phyloP scores from a whole-genome alignment of 108 stramenopile species.

The Fragilariopsis cylindrus region DNA sequence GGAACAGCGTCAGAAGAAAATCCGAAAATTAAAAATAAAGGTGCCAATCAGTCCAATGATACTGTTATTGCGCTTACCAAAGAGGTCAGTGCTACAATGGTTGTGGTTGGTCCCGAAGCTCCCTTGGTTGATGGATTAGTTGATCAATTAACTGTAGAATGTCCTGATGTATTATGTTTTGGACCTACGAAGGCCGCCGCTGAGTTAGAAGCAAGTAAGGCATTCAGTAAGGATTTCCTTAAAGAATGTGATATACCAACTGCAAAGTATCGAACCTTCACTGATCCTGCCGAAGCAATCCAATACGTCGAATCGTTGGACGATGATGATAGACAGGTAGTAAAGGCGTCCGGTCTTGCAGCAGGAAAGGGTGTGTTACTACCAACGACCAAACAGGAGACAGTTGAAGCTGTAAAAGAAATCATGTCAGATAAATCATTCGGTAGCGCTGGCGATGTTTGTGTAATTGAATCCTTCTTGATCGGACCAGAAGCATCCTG shows the following conservation, averaged over 20 bases:
- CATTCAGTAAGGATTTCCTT: slow-evolving; percentile 99
- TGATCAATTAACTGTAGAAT: slow-evolving; percentile 78
- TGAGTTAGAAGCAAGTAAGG: slow-evolving; percentile 96
- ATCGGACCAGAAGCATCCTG: slow-evolving; percentile 97
- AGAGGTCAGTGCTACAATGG: slow-evolving; percentile 68
- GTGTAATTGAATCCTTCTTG: slow-evolving; percentile 97
- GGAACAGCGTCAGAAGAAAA: slow-evolving; percentile 75
- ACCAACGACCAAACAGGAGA: slow-evolving; percentile 88
- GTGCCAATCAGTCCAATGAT: slow-evolving; percentile 63
- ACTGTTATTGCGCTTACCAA: slow-evolving; percentile 70
- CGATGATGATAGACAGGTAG: slow-evolving; percentile 90
- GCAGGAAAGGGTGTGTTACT: slow-evolving; percentile 99
- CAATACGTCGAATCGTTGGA: slow-evolving; percentile 78
- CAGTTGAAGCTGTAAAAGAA: slow-evolving; percentile 88
- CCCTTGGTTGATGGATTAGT: slow-evolving; percentile 94
- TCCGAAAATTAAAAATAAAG: slow-evolving; percentile 69
- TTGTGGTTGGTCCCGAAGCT: slow-evolving; percentile 96
- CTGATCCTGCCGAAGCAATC: slow-evolving; percentile 77
- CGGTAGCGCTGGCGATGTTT: slow-evolving; percentile 93
- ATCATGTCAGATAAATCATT: slow-evolving; percentile 96
- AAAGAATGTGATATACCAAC: slow-evolving; percentile 92
- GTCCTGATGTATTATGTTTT: slow-evolving; percentile 88
- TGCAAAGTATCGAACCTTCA: slow-evolving; percentile 92
- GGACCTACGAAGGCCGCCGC: slow-evolving; percentile 94
- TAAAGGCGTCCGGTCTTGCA: slow-evolving; percentile 98